Evolutionary conservation across 192 early-diverging fungal species (phyloP), one percentile per base, ranked within the genome.

Genomic region (Geranomyces variabilis): DNA sequence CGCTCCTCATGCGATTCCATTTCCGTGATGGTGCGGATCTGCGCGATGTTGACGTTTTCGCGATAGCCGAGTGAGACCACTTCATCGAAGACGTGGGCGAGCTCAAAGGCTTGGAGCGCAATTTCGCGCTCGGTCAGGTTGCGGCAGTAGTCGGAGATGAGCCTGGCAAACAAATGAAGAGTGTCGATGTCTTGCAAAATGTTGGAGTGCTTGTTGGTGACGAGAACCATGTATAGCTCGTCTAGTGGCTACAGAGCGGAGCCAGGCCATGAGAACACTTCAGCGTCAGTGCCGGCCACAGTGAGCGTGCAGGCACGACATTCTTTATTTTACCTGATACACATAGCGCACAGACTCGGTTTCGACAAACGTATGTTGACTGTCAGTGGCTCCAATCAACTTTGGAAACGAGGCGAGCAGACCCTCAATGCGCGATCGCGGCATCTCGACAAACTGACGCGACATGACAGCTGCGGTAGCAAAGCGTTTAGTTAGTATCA

Each of bases 1-100:
- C 93, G 92, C 74, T 99, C 97, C 78, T 99, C 97, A 68, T 97
- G 93, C 80, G 91, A 93, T 79, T 99, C 97, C 97, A 99, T 99
- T 75, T 94, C 92, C 60, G 89, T 91, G 57, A 96, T 97, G 30
- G 91, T 95, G 59, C 88, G 89, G n/a, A 99, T 89, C 80, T 96
- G 93, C 71, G 89, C 85, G 28, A 98, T 70, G 68, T 91, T 93
- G 33, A 98, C 90, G 64, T 93, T 94, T 79, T 99, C 97, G 57
- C 94, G 83, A 80, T 91, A 93, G 28, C 83, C 83, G 69, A 93
- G 87, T 19, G 91, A 89, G 48, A 98, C 88, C 33, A 99, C 92
- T 78, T 99, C 97, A 75, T 99, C 97, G 85, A 99, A 98, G 5
- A 95, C 90, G 62, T 86, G 84, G 55, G 96, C 69, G 29, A 99